Conservation (phyloP, 768 basidiomycete genomes). For the Glaciozyma antarctica region DNA sequence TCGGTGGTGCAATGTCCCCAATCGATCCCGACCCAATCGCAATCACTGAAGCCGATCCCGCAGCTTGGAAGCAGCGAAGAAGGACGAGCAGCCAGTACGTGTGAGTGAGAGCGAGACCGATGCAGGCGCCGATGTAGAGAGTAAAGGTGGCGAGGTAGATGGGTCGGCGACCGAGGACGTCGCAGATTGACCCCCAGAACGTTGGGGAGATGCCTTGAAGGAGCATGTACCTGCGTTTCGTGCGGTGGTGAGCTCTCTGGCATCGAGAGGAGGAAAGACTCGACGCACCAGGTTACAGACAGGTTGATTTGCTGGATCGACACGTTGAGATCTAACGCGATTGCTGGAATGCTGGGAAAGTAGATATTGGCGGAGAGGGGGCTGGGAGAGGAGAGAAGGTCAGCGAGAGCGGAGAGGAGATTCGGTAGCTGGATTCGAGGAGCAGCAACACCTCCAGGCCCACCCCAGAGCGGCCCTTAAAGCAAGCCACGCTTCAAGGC, state of each 20-base stretch:
- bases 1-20: constrained; percentile 22
- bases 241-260: not conserved
- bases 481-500: too few relatives aligned
- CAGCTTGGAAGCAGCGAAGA: constrained; percentile 14
- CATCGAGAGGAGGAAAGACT: not conserved
- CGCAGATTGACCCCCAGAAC: constrained; percentile 23
- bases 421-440: too few relatives aligned
- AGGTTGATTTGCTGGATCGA: constrained; percentile 16
- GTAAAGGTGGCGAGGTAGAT: constrained; percentile 19
- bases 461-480: too few relatives aligned
- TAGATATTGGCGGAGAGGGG: constrained; percentile 23
- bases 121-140: constrained; percentile 29
- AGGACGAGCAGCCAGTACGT: constrained; percentile 16
- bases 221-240: not conserved
- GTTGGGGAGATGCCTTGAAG: constrained; percentile 7
- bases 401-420: too few relatives aligned
- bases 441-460: too few relatives aligned
- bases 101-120: constrained; percentile 26
- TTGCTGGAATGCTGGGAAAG: constrained; percentile 25
- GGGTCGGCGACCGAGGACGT: constrained; percentile 20
- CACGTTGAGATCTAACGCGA: constrained; percentile 10
- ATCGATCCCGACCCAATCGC: constrained; percentile 25
- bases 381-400: too few relatives aligned
- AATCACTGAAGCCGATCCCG: constrained; percentile 19
- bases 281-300: constrained; percentile 16